Percentiles rank a stretch among this genome's conserved stretches.
These are phyloP conservation scores for Claviceps citrina DNA, from an alignment of 2,329 filamentous ascomycete species.

Conservation along the genomic window DNA sequence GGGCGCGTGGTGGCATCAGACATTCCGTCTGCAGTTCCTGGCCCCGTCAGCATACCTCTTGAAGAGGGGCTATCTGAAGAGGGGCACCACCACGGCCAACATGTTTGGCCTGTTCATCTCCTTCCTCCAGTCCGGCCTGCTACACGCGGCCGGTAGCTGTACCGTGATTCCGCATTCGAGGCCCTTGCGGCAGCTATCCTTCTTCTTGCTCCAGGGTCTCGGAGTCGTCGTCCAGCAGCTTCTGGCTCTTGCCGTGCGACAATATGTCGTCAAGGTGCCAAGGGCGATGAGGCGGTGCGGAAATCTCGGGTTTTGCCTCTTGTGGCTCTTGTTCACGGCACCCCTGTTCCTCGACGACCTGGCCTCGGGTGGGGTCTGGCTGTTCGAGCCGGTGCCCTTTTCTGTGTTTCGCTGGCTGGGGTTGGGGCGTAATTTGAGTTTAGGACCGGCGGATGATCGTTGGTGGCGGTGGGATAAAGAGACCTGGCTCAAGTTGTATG, in stretches of 20 bases:
- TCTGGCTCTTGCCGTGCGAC: slow-evolving; percentile 20
- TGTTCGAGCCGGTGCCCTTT: slow-evolving; percentile 68
- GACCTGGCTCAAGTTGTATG: slow-evolving; percentile 39
- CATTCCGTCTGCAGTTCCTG: slow-evolving; percentile 60
- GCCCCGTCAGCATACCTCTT: slow-evolving; percentile 39
- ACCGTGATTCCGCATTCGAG: slow-evolving; percentile 41
- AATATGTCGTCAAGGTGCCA: slow-evolving; percentile 25
- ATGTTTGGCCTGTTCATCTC: slow-evolving; percentile 19
- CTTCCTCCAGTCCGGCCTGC: slow-evolving; percentile 48
- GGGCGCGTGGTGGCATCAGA: slow-evolving; percentile 83
- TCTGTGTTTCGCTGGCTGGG: slow-evolving; percentile 54
- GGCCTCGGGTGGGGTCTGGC: slow-evolving; percentile 56
- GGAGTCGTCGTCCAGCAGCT: slow-evolving; percentile 47
- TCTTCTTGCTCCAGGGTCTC: slow-evolving; percentile 56
- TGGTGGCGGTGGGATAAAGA: slow-evolving; percentile 52
- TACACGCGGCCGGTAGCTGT: slow-evolving; percentile 59
- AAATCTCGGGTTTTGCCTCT: slow-evolving; percentile 47
- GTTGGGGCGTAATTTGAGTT: slow-evolving; percentile 31
- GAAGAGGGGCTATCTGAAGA: slow-evolving; percentile 22
- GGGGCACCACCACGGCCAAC: slow-evolving; percentile 14
- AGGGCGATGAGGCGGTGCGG: slow-evolving; percentile 29
- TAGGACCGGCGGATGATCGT: slow-evolving; percentile 28
- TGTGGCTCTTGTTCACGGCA: slow-evolving; percentile 55
- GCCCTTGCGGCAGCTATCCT: slow-evolving; percentile 42
- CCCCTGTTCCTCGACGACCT: slow-evolving; percentile 62